Conservation (phyloP, 169 alveolate species). For the Perkinsus olseni region DNA sequence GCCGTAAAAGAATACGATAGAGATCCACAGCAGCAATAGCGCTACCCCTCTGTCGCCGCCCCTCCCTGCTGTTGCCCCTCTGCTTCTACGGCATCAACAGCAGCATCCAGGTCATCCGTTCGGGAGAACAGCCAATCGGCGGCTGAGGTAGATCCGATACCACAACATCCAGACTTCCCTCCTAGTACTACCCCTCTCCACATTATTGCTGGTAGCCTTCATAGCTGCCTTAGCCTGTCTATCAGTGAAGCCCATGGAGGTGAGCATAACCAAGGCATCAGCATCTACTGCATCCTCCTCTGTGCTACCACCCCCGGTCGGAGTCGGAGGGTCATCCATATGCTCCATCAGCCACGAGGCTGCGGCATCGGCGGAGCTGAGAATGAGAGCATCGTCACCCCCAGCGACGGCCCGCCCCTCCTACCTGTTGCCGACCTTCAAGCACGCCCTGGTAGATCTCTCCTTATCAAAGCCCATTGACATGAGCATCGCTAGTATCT, state of each 20-base stretch:
- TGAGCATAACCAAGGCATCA: not conserved
- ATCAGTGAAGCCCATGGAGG: not conserved
- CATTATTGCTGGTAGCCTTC: not conserved
- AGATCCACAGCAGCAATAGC: too few relatives aligned
- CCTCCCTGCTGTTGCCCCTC: not conserved
- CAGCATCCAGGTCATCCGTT: slow-evolving; percentile 13
- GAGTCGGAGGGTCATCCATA: not conserved
- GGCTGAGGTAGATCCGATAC: slow-evolving; percentile 2
- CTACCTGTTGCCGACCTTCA: not conserved
- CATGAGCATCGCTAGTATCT: not conserved
- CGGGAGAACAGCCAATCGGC: slow-evolving; percentile 32
- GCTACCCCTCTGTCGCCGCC: not conserved
- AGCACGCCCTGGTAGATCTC: not conserved
- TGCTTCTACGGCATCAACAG: not conserved
- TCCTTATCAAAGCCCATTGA: not conserved
- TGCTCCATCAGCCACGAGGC: slow-evolving; percentile 18
- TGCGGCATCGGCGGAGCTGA: slow-evolving; percentile 5
- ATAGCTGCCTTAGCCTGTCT: not conserved
- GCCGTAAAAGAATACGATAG: too few relatives aligned
- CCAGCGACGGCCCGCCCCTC: not conserved
- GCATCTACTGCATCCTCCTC: not conserved
- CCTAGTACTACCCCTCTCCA: not conserved
- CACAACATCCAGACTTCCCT: too few relatives aligned
- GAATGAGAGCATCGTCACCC: not conserved
- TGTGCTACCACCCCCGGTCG: not conserved